Base-by-base conservation (phyloP, 306 rosid species). In the Abrus pulchellus region DNA sequence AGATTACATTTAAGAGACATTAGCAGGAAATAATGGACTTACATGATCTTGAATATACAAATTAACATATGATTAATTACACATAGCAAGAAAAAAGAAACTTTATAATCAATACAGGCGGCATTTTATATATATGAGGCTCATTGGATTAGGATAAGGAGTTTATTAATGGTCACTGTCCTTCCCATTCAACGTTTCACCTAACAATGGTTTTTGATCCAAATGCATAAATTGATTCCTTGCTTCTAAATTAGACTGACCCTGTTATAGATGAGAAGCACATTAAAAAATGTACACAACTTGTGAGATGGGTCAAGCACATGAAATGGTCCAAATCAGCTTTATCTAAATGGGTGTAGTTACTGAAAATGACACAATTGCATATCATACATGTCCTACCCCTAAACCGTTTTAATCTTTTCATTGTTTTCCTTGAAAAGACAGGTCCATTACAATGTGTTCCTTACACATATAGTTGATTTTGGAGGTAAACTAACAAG, bases 151-250 rank as follows among this genome's bases (percentile, higher is more conserved):
- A 62, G 33, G 60, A 49, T 43, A 63, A 12, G 28, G 47, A 80
- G 74, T 49, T 72, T 60, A 68, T 53, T 28, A 77, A 61, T 80
- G 43, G 86, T 81, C 82, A 80, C 10, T 73, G 29, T 80, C 83
- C 52, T 68, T 20, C 69, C 5, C 7, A 38, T 83, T 86, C 85
- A 83, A 83, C 83, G 71, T 86, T 83, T 83, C 82, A 87, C 90
- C 87, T 83, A 87, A 87, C 82, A 80, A 77, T 54, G 48, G 47
- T 5, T 76, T 67, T 59, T 44, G 32, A 66, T 57, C 60, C 13
- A 54, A 75, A 59, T 83, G 59, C 61, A 72, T 74, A 79, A 59
- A 76, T 63, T 79, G 85, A 83, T 80, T 80, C 83, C 78, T 83
- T 83, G 84, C 85, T 75, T 86, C 70, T 75, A 73, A 79, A 55